Conservation (phyloP, 345 rosid species). For the Pistacia integerrima region DNA sequence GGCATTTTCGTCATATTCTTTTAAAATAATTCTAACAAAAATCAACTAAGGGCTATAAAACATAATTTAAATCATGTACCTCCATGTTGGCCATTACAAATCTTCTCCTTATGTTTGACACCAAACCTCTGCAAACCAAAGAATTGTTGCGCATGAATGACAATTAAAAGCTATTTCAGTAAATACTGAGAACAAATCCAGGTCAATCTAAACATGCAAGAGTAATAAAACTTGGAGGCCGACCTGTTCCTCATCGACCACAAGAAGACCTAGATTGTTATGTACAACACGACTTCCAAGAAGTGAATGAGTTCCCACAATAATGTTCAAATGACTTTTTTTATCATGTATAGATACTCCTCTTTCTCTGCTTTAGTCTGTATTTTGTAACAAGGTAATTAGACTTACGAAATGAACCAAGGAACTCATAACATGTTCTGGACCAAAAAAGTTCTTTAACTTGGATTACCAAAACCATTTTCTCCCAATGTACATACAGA, state of each 20-base stretch:
- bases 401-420: slow-evolving; percentile 6
- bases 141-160: slow-evolving; percentile 26
- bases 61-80: no score
- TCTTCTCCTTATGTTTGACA: slow-evolving; percentile 97
- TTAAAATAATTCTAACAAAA: no score
- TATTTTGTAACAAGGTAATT: slow-evolving; percentile 30
- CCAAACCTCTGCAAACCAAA: slow-evolving; percentile 78
- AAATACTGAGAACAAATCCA: background rate
- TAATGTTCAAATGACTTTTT: slow-evolving; percentile 73
- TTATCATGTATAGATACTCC: slow-evolving; percentile 67
- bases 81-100: slow-evolving; percentile 11
- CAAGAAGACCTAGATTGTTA: slow-evolving; percentile 92
- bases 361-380: slow-evolving; percentile 89
- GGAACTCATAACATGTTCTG: background rate
- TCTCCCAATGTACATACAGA: background rate
- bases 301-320: slow-evolving; percentile 96
- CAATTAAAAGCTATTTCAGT: slow-evolving; percentile 11
- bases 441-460: background rate
- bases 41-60: no score
- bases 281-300: slow-evolving; percentile 91
- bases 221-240: slow-evolving; percentile 19
- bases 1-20: no score
- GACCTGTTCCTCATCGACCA: slow-evolving; percentile 99
- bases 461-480: background rate
- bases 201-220: slow-evolving; percentile 15